phyloP scores from a whole-genome alignment of 805 yeast genomes.

The Ogataea salicorniae region DNA sequence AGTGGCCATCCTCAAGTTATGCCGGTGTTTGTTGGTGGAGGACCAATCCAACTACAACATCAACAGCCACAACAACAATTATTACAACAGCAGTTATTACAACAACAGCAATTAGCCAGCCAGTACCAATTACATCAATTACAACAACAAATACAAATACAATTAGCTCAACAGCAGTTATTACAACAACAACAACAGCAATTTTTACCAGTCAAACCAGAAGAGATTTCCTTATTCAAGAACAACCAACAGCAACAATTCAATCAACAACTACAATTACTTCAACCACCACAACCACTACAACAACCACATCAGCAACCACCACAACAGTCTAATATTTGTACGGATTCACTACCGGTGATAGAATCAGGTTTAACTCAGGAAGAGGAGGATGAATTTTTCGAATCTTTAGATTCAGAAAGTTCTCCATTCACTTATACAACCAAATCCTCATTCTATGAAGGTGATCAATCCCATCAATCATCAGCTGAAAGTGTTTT shows the following conservation, averaged over 20 bases:
- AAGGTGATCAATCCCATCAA: not conserved
- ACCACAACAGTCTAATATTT: not conserved
- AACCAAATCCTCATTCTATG: slow-evolving; percentile 1
- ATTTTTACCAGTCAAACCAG: not conserved
- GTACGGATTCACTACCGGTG: not conserved
- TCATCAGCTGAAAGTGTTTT: not conserved
- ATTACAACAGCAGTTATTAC: slow-evolving; percentile 1
- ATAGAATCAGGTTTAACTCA: not conserved
- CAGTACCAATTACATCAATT: not conserved
- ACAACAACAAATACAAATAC: slow-evolving; percentile 9
- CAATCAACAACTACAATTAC: slow-evolving; percentile 4
- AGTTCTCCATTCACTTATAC: slow-evolving; percentile 17
- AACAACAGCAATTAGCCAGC: not conserved
- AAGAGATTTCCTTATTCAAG: no score
- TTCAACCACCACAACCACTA: not conserved
- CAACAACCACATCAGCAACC: not conserved
- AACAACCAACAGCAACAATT: not conserved
- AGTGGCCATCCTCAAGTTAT: not conserved
- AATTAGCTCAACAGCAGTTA: slow-evolving; percentile 2
- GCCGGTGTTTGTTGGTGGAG: not conserved
- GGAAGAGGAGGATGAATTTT: slow-evolving; percentile 20
- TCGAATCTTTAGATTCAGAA: slow-evolving; percentile 21
- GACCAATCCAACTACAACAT: not conserved
- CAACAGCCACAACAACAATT: slow-evolving; percentile 2
- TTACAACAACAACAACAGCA: slow-evolving; percentile 1